Percentiles rank a stretch among this genome's conserved stretches.
Evolutionary conservation across 2,329 filamentous ascomycete genomes (phyloP).

Genomic region (Sodiomyces alkalinus): DNA sequence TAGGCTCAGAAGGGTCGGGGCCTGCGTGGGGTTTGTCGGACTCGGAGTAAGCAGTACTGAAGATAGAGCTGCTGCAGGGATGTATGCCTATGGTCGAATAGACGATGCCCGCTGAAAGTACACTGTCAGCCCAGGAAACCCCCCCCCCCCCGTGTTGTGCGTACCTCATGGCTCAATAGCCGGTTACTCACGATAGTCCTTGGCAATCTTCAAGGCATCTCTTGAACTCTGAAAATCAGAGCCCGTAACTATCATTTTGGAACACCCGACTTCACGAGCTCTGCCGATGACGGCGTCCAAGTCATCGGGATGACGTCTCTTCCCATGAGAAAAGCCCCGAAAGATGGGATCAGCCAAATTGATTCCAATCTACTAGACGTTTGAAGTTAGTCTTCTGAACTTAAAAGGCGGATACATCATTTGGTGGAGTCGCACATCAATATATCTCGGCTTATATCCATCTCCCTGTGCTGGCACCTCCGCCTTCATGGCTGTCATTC

Average conservation of each 20-base stretch:
- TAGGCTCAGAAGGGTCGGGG: conserved; percentile 30
- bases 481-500: not conserved
- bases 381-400: conserved; percentile 5
- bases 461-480: not conserved
- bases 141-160: too few species aligned
- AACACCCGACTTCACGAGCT: conserved; percentile 63
- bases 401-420: too few species aligned
- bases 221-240: conserved; percentile 69
- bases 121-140: too few species aligned
- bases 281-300: conserved; percentile 63
- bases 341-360: conserved; percentile 92
- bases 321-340: conserved; percentile 69
- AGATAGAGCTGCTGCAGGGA: conserved; percentile 72
- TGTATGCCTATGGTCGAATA: conserved; percentile 91
- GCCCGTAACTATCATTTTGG: conserved; percentile 85
- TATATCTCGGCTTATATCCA: conserved; percentile 36
- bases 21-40: conserved; percentile 35
- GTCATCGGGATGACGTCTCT: conserved; percentile 58
- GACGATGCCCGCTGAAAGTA: conserved; percentile 51
- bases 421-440: conserved; percentile 42
- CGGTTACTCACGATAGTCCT: conserved; percentile 49
- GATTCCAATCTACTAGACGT: conserved; percentile 57
- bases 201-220: conserved; percentile 58
- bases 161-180: too few species aligned
- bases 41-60: conserved; percentile 39